Percentiles rank a stretch among this genome's conserved stretches.
phyloP scores from a whole-genome alignment of 1,284 basidiomycete species.

The Ganoderma meredithae region DNA sequence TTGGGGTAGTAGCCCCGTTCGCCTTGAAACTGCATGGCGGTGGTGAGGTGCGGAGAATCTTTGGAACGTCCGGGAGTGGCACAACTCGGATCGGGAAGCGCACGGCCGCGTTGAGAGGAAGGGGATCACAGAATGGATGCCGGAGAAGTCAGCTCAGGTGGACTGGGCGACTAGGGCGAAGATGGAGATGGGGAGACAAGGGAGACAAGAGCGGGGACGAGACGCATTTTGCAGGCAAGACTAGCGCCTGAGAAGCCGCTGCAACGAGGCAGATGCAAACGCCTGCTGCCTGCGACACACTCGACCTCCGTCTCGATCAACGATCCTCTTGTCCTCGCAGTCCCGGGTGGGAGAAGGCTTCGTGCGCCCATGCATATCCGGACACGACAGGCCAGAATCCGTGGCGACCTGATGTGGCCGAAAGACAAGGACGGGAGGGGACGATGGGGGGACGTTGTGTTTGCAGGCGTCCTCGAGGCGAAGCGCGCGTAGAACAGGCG shows the following conservation, averaged over 20 bases:
- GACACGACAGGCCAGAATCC: neutral
- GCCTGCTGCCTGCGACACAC: neutral
- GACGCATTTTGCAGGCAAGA: slow-evolving; percentile 17
- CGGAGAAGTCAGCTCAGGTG: slow-evolving; percentile 10
- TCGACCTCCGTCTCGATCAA: neutral
- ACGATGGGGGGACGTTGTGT: neutral
- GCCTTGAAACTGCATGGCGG: slow-evolving; percentile 37
- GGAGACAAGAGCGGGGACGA: slow-evolving; percentile 7
- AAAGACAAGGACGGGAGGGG: neutral
- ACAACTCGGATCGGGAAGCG: neutral
- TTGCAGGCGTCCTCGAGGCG: neutral
- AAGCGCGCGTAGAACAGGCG: neutral
- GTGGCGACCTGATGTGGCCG: no score
- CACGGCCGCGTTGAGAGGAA: slow-evolving; percentile 2
- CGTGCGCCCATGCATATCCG: neutral
- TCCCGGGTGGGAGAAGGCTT: neutral
- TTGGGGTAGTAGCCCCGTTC: slow-evolving; percentile 33
- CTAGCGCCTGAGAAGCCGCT: slow-evolving; percentile 30
- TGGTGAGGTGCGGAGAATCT: neutral
- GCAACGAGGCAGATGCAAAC: slow-evolving; percentile 30
- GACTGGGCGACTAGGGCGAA: slow-evolving; percentile 17
- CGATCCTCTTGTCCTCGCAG: slow-evolving; percentile 1
- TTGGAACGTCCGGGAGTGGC: neutral
- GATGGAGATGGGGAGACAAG: slow-evolving; percentile 7
- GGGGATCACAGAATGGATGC: slow-evolving; percentile 16